These are phyloP conservation scores for Ogataea nitratoaversa DNA, from an alignment of 805 yeast species.

Conservation along the genomic window DNA sequence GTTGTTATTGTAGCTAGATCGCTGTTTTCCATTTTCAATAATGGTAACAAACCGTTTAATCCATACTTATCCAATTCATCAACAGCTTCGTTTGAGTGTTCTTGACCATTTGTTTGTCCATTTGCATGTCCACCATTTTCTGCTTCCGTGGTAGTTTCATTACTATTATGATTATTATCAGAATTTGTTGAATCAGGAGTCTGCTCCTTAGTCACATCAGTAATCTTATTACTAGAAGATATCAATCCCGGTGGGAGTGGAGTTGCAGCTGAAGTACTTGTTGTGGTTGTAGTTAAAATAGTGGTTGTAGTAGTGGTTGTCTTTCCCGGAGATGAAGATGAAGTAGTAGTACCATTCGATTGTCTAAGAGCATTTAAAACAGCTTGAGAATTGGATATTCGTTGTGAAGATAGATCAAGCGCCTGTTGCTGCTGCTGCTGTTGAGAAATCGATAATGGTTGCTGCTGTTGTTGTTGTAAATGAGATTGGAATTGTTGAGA, in stretches of 20 bases:
- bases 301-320: slow-evolving; percentile 4
- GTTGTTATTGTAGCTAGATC: slow-evolving; percentile 65
- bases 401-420: slow-evolving; percentile 12
- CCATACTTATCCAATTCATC: slow-evolving; percentile 61
- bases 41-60: slow-evolving; percentile 54
- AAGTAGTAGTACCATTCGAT: slow-evolving; percentile 7
- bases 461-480: slow-evolving; percentile 8
- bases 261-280: slow-evolving; percentile 3
- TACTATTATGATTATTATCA: neutral
- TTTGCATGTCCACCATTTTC: neutral
- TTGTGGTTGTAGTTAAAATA: slow-evolving; percentile 1
- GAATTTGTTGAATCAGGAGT: too few relatives aligned
- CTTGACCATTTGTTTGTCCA: neutral
- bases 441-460: slow-evolving; percentile 1
- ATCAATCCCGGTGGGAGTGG: slow-evolving; percentile 12
- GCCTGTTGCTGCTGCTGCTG: slow-evolving; percentile 5
- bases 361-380: slow-evolving; percentile 24
- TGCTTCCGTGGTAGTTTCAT: neutral
- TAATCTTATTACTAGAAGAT: slow-evolving; percentile 1
- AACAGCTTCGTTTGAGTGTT: neutral
- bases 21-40: slow-evolving; percentile 56
- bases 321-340: neutral
- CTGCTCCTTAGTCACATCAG: neutral
- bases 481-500: slow-evolving; percentile 7
- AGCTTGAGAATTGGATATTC: slow-evolving; percentile 22